A percentile compares a stretch with the other conserved stretches of the same genome.
phyloP scores from a whole-genome alignment of 1,284 basidiomycete species.

The Ustanciosporium gigantosporum region DNA sequence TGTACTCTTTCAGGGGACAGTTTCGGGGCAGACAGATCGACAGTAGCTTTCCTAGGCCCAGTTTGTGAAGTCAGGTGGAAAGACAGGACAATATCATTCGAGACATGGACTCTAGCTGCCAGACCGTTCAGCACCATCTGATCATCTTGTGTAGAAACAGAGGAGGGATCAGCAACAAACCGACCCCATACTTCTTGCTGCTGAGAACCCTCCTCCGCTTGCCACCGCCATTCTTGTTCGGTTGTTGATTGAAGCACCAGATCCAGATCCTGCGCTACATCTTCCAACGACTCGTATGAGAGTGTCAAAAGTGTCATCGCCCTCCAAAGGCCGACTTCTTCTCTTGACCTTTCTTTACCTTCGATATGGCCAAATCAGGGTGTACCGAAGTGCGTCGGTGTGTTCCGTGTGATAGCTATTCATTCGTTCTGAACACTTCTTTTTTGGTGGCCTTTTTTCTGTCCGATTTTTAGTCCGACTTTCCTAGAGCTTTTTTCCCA shows the following conservation, averaged over 20 bases:
- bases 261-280: slow-evolving; percentile 32
- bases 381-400: too few relatives aligned
- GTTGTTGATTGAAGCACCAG: slow-evolving; percentile 28
- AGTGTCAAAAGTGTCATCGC: slow-evolving; percentile 12
- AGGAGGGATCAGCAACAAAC: not conserved
- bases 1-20: not conserved
- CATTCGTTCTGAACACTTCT: too few relatives aligned
- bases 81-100: not conserved
- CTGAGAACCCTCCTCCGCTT: not conserved
- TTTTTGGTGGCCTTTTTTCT: too few relatives aligned
- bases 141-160: not conserved
- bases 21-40: slow-evolving; percentile 24
- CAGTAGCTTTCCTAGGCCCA: slow-evolving; percentile 1
- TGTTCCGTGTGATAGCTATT: too few relatives aligned
- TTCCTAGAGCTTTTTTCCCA: too few relatives aligned
- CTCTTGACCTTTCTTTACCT: too few relatives aligned
- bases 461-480: too few relatives aligned
- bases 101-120: not conserved
- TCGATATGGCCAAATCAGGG: too few relatives aligned
- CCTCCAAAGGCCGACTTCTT: too few relatives aligned
- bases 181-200: not conserved
- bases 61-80: slow-evolving; percentile 9
- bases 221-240: slow-evolving; percentile 4
- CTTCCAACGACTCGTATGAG: slow-evolving; percentile 10
- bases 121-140: not conserved